Evolutionary conservation across 768 basidiomycete genomes (phyloP), one percentile per base, ranked within the genome.

Genomic region (Pulveroboletus sp.): DNA sequence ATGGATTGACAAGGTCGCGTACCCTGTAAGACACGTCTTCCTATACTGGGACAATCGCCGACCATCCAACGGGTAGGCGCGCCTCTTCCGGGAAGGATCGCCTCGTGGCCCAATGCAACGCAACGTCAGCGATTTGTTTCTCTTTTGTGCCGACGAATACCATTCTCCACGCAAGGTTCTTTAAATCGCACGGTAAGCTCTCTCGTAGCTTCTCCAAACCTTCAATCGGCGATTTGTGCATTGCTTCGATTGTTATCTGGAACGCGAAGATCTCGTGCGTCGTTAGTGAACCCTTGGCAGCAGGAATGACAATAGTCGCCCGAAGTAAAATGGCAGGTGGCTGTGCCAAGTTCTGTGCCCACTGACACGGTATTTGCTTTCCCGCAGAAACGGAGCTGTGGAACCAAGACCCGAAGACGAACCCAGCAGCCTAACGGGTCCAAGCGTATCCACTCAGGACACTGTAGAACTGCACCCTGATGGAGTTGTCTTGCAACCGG

Each of bases 401-500:
- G 24, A 39, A 26, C 39, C 39, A 39, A 7, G 13, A 15, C 3
- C 24, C 39, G 4, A 14, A 39, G 0, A 24, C 26, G 14, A 4
- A 26, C 2, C 24, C 14, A 9, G 24, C 39, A 8, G 24, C 4
- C 14, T 21, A 13, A 15, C 24, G 21, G 26, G 39, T 39, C 24
- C 6, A 13, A 8, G 21, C 0, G 13, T 0, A 8, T 26, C 21
- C 6, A 24, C 24, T 26, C 15, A 45, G 9, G 3, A n/a, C 2
- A 4, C 2, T 5, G 33, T n/a, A 36, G 26, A 45, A 27, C 4
- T 13, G 6, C 1, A 17, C 9, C 8, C n/a, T 45, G 11, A 0
- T 14, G 1, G 0, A 0, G 4, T 14, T 18, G 1, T 4, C 6
- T 9, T 14, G 6, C 2, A 2, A 1, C 3, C 1, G 35, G 8